Percentiles rank a stretch among this genome's conserved stretches.
These are phyloP conservation scores for Xylaria sp. DNA, from an alignment of 2,329 filamentous ascomycete species.

Conservation along the genomic window DNA sequence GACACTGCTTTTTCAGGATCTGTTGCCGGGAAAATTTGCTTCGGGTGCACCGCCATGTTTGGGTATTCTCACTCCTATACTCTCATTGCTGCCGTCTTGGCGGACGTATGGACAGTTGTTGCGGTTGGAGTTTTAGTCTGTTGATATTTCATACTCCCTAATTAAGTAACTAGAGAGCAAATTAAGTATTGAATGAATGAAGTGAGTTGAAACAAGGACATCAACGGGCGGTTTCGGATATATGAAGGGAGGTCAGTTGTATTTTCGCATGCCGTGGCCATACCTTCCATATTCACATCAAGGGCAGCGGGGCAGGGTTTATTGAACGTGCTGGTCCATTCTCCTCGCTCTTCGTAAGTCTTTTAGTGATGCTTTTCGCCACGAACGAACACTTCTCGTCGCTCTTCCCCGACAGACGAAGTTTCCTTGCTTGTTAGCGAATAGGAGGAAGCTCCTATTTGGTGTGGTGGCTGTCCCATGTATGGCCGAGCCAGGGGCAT, in stretches of 20 bases:
- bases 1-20: slow-evolving; percentile 25
- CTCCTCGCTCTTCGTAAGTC: not conserved
- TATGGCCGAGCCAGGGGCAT: slow-evolving; percentile 56
- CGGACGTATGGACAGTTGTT: slow-evolving; percentile 32
- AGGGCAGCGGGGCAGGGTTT: not conserved
- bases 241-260: not conserved
- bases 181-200: not conserved
- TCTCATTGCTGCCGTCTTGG: slow-evolving; percentile 34
- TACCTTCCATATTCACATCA: not conserved
- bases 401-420: slow-evolving; percentile 52
- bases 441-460: slow-evolving; percentile 58
- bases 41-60: slow-evolving; percentile 29
- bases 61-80: slow-evolving; percentile 29
- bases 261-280: not conserved
- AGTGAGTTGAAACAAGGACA: not conserved
- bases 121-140: slow-evolving; percentile 29
- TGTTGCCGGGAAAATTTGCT: slow-evolving; percentile 31
- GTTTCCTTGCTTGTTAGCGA: slow-evolving; percentile 60
- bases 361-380: not conserved
- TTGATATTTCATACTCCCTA: not conserved
- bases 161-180: not conserved
- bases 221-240: not conserved
- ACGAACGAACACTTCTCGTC: not conserved
- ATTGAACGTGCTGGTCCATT: not conserved
- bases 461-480: slow-evolving; percentile 61